Percentiles rank a stretch among this genome's conserved stretches.
Conservation (phyloP, 2,329 filamentous ascomycete species). For the Sporothrix euskadiensis region DNA sequence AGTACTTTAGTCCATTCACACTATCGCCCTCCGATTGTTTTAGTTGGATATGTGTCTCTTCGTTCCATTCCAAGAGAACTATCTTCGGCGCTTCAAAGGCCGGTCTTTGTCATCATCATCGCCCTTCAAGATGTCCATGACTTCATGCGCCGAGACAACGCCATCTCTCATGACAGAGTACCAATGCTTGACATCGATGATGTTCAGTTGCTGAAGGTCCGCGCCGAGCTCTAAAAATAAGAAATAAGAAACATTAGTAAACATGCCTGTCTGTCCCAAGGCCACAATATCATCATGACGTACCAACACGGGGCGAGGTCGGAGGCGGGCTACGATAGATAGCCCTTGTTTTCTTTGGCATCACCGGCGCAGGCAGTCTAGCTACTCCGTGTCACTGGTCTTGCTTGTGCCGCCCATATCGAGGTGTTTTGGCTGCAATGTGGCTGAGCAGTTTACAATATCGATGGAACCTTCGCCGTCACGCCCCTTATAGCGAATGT, state of each 20-base stretch:
- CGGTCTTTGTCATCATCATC: neutral
- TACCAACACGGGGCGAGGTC: no score
- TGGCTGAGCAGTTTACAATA: conserved; percentile 37
- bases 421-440: conserved; percentile 38
- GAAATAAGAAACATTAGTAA: no score
- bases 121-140: neutral
- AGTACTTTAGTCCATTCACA: no score
- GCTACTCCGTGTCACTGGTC: conserved; percentile 22
- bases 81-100: neutral
- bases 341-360: no score
- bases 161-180: neutral
- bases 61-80: neutral
- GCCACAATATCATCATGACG: no score
- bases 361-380: no score
- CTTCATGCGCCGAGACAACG: neutral
- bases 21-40: no score
- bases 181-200: neutral
- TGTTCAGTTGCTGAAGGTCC: neutral
- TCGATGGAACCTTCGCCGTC: conserved; percentile 37
- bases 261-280: no score
- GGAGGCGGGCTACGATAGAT: no score
- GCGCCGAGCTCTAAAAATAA: neutral
- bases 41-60: no score
- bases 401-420: conserved; percentile 38
- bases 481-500: conserved; percentile 36